Evolutionary conservation across 2,329 filamentous ascomycete species (phyloP).

Genomic region (Coniella vitis): DNA sequence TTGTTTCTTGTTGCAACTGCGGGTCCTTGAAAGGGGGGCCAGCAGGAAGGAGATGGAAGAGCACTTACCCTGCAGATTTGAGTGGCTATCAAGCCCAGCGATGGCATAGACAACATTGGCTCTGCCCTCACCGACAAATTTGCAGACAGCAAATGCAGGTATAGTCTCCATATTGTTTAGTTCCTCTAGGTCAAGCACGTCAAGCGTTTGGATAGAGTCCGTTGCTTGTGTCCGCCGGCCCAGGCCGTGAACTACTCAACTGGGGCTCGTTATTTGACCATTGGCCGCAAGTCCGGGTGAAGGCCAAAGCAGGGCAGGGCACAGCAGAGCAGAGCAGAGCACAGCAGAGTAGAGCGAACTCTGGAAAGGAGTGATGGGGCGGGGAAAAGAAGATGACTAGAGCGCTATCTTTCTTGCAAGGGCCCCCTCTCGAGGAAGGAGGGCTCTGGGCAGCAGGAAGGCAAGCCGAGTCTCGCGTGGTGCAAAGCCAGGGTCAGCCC

Average conservation of each 20-base stretch:
- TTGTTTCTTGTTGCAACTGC: neutral
- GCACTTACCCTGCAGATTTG: conserved; percentile 5
- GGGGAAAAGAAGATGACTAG: no score
- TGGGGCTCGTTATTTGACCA: neutral
- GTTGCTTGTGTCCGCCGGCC: neutral
- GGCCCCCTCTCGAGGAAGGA: no score
- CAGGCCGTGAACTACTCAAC: neutral
- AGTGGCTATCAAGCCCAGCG: conserved; percentile 10
- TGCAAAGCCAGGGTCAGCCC: neutral
- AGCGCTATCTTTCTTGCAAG: no score
- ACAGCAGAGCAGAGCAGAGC: no score
- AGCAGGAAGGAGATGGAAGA: neutral
- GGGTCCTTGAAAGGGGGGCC: no score
- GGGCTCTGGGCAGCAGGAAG: no score
- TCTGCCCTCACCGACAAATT: conserved; percentile 59
- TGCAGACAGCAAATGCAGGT: conserved; percentile 7
- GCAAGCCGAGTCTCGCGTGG: neutral
- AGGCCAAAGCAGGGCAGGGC: neutral
- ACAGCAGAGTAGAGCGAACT: no score
- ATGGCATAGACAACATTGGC: conserved; percentile 71
- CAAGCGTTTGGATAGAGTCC: neutral
- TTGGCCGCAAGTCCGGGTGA: neutral
- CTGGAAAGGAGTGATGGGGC: no score
- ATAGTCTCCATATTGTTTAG: conserved; percentile 5
- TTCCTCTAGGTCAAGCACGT: neutral